Percentiles rank a stretch among this genome's conserved stretches.
Conservation (phyloP, 2,329 filamentous ascomycete species). For the Scedosporium apiospermum region DNA sequence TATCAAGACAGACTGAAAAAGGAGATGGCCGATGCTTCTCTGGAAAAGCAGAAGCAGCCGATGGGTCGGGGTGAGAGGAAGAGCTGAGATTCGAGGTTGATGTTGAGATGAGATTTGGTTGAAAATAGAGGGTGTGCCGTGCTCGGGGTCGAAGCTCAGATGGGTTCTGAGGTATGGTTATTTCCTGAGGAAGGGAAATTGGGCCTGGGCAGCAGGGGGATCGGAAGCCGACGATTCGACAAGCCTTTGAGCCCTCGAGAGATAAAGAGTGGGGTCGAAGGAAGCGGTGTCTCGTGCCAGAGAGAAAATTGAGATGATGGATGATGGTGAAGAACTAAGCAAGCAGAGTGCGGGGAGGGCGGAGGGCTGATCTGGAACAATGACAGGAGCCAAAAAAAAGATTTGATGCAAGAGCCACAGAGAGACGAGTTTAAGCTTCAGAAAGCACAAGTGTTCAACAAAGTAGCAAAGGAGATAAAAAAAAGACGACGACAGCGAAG, state of each 20-base stretch:
- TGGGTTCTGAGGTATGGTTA: background rate
- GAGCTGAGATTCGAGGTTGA: constrained; percentile 5
- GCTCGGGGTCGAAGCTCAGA: background rate
- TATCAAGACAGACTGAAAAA: background rate
- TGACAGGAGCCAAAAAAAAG: background rate
- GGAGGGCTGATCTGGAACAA: background rate
- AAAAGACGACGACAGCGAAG: constrained; percentile 4
- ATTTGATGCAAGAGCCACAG: background rate
- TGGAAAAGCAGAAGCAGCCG: background rate
- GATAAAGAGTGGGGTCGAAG: background rate
- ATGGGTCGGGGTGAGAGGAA: constrained; percentile 8
- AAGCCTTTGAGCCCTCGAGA: background rate
- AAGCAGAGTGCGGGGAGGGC: background rate
- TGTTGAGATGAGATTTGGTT: background rate
- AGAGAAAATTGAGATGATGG: background rate
- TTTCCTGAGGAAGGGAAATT: background rate
- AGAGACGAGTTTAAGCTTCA: background rate
- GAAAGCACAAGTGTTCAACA: background rate
- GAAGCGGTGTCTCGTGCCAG: background rate
- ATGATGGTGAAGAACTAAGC: background rate
- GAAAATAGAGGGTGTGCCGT: background rate
- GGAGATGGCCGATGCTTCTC: background rate
- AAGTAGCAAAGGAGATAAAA: constrained; percentile 1
- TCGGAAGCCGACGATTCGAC: background rate
- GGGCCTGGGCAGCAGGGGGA: background rate